These are phyloP conservation scores for Hypoxylon cercidicola DNA, from an alignment of 495 filamentous ascomycete species.

Conservation along the genomic window DNA sequence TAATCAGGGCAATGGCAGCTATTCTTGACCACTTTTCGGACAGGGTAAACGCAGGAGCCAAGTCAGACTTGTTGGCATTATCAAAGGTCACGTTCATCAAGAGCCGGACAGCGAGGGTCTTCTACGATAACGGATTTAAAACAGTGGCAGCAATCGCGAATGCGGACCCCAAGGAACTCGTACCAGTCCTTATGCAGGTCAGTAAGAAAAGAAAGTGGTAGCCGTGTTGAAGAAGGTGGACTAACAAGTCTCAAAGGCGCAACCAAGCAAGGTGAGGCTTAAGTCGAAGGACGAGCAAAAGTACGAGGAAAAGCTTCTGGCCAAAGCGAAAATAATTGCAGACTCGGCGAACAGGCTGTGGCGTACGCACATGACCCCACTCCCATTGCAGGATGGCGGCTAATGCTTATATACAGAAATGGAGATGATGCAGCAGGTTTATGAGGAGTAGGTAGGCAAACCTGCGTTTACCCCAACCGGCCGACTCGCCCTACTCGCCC, in stretches of 20 bases:
- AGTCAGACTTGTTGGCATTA: slow-evolving; percentile 76
- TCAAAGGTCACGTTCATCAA: slow-evolving; percentile 82
- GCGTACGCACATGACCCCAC: slow-evolving; percentile 60
- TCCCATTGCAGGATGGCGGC: slow-evolving; percentile 15
- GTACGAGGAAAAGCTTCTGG: slow-evolving; percentile 69
- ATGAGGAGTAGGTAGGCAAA: slow-evolving; percentile 47
- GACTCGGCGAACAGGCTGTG: slow-evolving; percentile 77
- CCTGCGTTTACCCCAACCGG: slow-evolving; percentile 27
- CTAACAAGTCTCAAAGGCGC: slow-evolving; percentile 52
- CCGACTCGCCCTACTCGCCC: slow-evolving; percentile 1
- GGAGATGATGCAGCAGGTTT: slow-evolving; percentile 58
- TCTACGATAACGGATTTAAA: slow-evolving; percentile 81
- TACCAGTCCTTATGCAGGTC: slow-evolving; percentile 77
- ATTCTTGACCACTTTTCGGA: slow-evolving; percentile 82
- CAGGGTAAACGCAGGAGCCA: slow-evolving; percentile 77
- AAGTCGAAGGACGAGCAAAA: slow-evolving; percentile 69
- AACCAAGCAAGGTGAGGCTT: slow-evolving; percentile 69
- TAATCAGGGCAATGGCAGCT: slow-evolving; percentile 68
- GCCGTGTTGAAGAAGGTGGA: slow-evolving; percentile 1
- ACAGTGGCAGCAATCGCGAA: slow-evolving; percentile 74
- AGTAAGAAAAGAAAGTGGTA: slow-evolving; percentile 15
- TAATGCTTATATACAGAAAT: slow-evolving; percentile 52
- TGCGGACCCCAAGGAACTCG: slow-evolving; percentile 71
- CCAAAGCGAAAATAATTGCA: slow-evolving; percentile 75
- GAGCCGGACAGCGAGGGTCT: slow-evolving; percentile 77